These are phyloP conservation scores for Neurospora sp. DNA, from an alignment of 495 filamentous ascomycete genomes.

Conservation along the genomic window DNA sequence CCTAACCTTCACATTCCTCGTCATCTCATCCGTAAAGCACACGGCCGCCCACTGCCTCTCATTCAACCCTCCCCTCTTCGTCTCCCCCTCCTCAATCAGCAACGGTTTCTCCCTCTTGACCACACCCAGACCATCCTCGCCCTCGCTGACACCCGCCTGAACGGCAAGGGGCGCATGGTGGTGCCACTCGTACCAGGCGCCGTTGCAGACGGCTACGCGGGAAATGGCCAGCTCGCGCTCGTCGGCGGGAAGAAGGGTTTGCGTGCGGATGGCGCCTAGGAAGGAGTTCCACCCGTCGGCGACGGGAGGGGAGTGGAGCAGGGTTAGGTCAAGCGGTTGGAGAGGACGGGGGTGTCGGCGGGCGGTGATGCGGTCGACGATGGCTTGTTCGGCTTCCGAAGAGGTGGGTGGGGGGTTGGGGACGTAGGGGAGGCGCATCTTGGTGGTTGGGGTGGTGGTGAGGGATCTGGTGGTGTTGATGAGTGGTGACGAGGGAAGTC, in stretches of 20 bases:
- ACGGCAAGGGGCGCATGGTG: constrained; percentile 57
- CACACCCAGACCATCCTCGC: constrained; percentile 35
- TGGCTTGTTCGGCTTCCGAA: constrained; percentile 39
- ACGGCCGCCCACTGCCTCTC: constrained; percentile 55
- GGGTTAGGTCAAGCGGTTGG: constrained; percentile 59
- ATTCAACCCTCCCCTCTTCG: constrained; percentile 26
- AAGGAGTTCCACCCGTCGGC: constrained; percentile 78
- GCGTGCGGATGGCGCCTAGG: constrained; percentile 61
- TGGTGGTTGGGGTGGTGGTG: constrained; percentile 11
- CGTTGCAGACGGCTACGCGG: constrained; percentile 62
- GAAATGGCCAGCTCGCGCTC: constrained; percentile 65
- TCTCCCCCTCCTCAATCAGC: background rate
- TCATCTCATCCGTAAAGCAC: constrained; percentile 69
- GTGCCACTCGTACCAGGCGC: constrained; percentile 70
- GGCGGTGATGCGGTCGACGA: constrained; percentile 50
- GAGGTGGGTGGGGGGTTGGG: constrained; percentile 44
- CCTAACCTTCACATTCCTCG: constrained; percentile 49
- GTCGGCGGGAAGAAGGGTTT: constrained; percentile 47
- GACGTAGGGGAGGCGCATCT: constrained; percentile 66
- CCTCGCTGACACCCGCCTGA: constrained; percentile 35
- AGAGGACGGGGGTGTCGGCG: constrained; percentile 55
- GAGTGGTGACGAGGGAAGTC: background rate
- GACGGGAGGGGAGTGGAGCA: constrained; percentile 62
- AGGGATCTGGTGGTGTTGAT: background rate
- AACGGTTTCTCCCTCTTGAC: constrained; percentile 14